Conservation (phyloP, 495 filamentous ascomycete genomes). For the Hyaloscypha variabilis region DNA sequence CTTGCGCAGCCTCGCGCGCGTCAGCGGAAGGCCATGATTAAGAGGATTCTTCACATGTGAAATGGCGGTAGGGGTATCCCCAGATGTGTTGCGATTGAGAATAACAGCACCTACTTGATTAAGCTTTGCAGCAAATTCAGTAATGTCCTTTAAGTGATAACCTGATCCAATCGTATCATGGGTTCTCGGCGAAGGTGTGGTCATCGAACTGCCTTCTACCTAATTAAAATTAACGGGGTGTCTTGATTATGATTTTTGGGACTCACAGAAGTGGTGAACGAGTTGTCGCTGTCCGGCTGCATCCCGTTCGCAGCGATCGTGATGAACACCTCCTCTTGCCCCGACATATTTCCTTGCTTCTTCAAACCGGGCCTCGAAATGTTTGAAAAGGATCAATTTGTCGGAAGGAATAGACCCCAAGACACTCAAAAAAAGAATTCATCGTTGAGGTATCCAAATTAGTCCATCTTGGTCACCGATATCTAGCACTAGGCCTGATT, state of each 20-base stretch:
- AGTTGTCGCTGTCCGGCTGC: neutral
- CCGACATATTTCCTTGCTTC: neutral
- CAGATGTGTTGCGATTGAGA: neutral
- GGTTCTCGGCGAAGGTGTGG: conserved; percentile 34
- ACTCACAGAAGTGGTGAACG: neutral
- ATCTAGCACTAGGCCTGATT: too few species aligned
- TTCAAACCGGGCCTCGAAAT: too few species aligned
- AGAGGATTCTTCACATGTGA: neutral
- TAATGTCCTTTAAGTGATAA: conserved; percentile 3
- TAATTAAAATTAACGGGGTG: neutral
- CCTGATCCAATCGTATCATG: conserved; percentile 5
- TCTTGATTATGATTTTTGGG: neutral
- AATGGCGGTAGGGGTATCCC: neutral
- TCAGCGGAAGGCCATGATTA: too few species aligned
- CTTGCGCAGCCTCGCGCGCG: neutral
- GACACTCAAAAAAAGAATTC: too few species aligned
- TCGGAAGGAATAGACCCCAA: too few species aligned
- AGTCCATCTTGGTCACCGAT: too few species aligned
- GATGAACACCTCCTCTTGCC: neutral
- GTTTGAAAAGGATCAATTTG: too few species aligned
- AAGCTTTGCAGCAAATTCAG: conserved; percentile 8
- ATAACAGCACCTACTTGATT: neutral
- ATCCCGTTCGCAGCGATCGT: neutral
- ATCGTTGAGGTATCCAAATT: too few species aligned
- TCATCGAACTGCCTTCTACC: neutral